Evolutionary conservation across 225 moss, liverwort and hornwort species (phyloP).

Genomic region (Physcomitrium patens): DNA sequence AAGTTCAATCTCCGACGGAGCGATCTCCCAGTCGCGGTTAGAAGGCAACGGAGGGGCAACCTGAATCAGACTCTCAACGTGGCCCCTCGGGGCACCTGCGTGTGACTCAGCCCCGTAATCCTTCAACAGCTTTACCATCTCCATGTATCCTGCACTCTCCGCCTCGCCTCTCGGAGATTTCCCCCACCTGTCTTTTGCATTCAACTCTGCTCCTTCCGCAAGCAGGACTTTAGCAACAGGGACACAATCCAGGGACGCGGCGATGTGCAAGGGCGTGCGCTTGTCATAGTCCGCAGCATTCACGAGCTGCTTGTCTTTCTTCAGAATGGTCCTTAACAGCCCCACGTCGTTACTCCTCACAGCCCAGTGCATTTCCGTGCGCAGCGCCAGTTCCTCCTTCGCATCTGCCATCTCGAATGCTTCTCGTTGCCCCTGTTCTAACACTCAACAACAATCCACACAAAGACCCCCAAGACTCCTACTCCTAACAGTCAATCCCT

Average conservation of each 20-base stretch:
- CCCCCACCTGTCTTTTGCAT: slow-evolving; percentile 52
- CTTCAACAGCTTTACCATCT: slow-evolving; percentile 60
- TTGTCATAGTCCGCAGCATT: slow-evolving; percentile 53
- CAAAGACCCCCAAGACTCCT: neutral
- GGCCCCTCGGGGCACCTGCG: slow-evolving; percentile 39
- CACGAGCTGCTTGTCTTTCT: slow-evolving; percentile 45
- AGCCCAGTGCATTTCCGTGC: slow-evolving; percentile 59
- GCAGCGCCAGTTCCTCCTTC: slow-evolving; percentile 44
- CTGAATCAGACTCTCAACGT: slow-evolving; percentile 41
- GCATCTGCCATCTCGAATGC: slow-evolving; percentile 36
- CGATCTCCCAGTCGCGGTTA: slow-evolving; percentile 81
- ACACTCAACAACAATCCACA: neutral
- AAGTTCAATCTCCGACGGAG: slow-evolving; percentile 66
- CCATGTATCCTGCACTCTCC: slow-evolving; percentile 38
- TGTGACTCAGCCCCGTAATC: slow-evolving; percentile 48
- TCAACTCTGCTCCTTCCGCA: slow-evolving; percentile 40
- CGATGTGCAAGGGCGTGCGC: slow-evolving; percentile 53
- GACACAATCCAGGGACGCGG: slow-evolving; percentile 45
- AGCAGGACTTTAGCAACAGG: slow-evolving; percentile 44
- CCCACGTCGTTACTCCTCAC: slow-evolving; percentile 42
- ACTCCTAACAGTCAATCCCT: neutral
- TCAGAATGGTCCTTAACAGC: slow-evolving; percentile 33
- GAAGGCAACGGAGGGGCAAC: slow-evolving; percentile 58
- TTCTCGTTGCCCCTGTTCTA: neutral
- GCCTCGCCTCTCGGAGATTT: slow-evolving; percentile 67